Conservation (phyloP, 768 basidiomycete species). For the Lactifluus hygrophoroides region DNA sequence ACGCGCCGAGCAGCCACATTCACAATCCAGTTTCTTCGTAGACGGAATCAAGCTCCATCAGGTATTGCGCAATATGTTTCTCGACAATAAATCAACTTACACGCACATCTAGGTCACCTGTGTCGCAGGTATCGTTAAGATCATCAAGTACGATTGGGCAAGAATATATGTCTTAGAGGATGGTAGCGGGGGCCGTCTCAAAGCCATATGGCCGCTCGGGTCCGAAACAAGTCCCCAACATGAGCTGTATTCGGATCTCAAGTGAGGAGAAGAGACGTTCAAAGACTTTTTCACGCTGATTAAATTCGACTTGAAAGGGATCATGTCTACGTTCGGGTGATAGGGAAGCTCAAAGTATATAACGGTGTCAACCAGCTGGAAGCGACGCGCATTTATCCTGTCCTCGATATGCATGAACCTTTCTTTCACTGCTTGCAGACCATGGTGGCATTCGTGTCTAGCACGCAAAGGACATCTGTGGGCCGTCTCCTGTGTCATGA, state of each 20-base stretch:
- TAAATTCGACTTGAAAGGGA: neutral
- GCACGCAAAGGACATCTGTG: slow-evolving; percentile 26
- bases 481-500: neutral
- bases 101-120: slow-evolving; percentile 34
- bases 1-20: slow-evolving; percentile 26
- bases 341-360: slow-evolving; percentile 18
- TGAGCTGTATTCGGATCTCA: no score
- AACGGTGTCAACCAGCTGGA: slow-evolving; percentile 34
- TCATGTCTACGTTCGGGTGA: slow-evolving; percentile 10
- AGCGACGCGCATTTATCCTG: slow-evolving; percentile 30
- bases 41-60: slow-evolving; percentile 11
- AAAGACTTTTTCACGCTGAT: neutral
- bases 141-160: slow-evolving; percentile 3
- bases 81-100: neutral
- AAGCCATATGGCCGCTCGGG: neutral
- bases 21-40: slow-evolving; percentile 4
- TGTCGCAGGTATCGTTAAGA: slow-evolving; percentile 36
- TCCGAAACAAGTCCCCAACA: neutral
- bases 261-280: neutral
- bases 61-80: neutral
- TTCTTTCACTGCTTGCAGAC: slow-evolving; percentile 39
- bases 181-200: slow-evolving; percentile 26
- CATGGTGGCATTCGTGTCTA: slow-evolving; percentile 31
- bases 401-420: slow-evolving; percentile 40
- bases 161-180: slow-evolving; percentile 29